Base-by-base conservation (phyloP, 495 filamentous ascomycete species). In the Aeminium ludgeri region DNA sequence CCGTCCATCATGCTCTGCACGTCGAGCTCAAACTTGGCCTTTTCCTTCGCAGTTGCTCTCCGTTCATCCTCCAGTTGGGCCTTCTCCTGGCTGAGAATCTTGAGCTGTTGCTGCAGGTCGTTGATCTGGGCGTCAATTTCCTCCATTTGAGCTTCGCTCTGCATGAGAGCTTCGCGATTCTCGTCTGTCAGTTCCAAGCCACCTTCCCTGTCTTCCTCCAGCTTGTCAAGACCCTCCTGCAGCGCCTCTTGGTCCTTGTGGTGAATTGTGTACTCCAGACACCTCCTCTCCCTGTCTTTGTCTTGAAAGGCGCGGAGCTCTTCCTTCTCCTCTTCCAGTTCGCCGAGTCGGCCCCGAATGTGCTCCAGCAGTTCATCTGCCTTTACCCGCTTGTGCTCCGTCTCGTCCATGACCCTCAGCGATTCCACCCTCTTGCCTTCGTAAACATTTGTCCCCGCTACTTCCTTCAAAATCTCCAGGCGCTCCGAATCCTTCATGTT, bases 401-500 rank as follows among this genome's bases (percentile, higher is more conserved):
- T 95, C 44, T 96, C 91, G 36, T 75, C 70, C 86, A 99, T 95
- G 54, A 99, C 94, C 60, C 91, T 93, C 45, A 94, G 61, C 23
- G 82, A 89, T 58, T 96, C 86, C 15, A 80, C 67, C 36, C 91
- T 69, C 40, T 86, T 74, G 29, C 84, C 79, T 59, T 99, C 89
- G 59, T 99, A 99, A 19, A 92, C 84, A 53, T 94, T 84, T 3
- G 89, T 96, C 33, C 89, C 89, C 1, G 89, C 91, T 16, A 99
- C 91, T 52, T 99, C 87, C 59, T 99, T 99, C 40, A 99, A 63
- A 20, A 99, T 64, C 37, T 78, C 83, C 45, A 99, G 57, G 38
- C 89, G 70, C 49, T 93, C 86, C 1, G 73, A 70, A 54, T 99
- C 89, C 58, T 93, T 92, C 91, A 95, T 96, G 54, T 95, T 99